Evolutionary conservation across 2,329 filamentous ascomycete genomes (phyloP).

Genomic region (Talaromyces atroroseus): DNA sequence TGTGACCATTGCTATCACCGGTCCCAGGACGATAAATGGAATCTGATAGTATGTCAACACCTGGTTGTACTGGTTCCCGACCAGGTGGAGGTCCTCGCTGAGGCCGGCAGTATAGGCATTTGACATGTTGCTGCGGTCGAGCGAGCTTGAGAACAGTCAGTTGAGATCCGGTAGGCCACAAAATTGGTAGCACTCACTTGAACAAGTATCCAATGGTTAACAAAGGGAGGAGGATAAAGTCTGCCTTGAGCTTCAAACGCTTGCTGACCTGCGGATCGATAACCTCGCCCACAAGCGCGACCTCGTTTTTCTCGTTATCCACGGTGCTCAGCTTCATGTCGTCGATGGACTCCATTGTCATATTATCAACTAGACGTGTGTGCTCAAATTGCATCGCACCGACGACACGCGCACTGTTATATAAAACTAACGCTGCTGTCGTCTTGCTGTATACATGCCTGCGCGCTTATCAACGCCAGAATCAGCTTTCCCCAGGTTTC

Average conservation of each 20-base stretch:
- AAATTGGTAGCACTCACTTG: slow-evolving; percentile 7
- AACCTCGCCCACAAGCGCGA: background rate
- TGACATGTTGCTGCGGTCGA: slow-evolving; percentile 19
- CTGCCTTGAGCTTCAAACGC: background rate
- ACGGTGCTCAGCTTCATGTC: background rate
- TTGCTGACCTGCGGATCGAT: background rate
- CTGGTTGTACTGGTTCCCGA: slow-evolving; percentile 23
- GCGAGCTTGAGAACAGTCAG: background rate
- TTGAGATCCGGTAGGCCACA: background rate
- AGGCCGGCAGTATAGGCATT: slow-evolving; percentile 24
- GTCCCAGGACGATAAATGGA: slow-evolving; percentile 24
- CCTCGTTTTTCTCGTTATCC: background rate
- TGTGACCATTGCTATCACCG: slow-evolving; percentile 23
- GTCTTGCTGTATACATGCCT: background rate
- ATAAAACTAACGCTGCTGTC: background rate
- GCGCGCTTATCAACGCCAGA: background rate
- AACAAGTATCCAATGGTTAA: background rate
- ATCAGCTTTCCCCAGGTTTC: background rate
- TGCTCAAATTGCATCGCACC: background rate
- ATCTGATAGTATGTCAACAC: slow-evolving; percentile 26
- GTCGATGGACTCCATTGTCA: background rate
- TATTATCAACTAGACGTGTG: background rate
- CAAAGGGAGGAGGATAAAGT: background rate
- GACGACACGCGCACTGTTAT: background rate
- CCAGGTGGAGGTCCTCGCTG: slow-evolving; percentile 17